Base-by-base conservation (phyloP, 2,329 filamentous ascomycete species). In the Dothidotthia symphoricarpi region DNA sequence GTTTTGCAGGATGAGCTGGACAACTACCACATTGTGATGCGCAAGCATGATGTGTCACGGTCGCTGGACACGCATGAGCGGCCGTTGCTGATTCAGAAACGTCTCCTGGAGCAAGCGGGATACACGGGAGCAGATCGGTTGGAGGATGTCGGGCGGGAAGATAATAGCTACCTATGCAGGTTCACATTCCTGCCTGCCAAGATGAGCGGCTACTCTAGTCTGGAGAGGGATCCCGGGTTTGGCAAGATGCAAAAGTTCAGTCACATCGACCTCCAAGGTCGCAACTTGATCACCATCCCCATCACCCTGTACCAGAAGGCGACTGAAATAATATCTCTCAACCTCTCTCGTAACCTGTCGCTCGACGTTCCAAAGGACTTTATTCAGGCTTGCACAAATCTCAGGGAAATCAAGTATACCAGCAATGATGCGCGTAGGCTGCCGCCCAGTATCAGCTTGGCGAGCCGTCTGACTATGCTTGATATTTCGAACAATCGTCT, bases 311-410 rank as follows among this genome's bases (percentile, higher is more conserved):
- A 97, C 68, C 87, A 88, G 44, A 94, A 89, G 64, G 87, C 91
- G 0, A 76, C 81, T 9, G 93, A 98, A 60, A 97, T 98, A 53
- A 91, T 95, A 38, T 94, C 89, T 0, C 77, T 98, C 26, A 97
- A 98, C 59, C 74, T 98, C 8, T 97, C 93, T 1, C 81, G 88
- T 25, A 98, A 98, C 55, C 72, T 97, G 29, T 93, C 89, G 0
- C 75, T 98, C 17, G 88, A 96, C 55, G 83, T 98, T 11, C 93
- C 93, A 0, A 88, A 89, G 59, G 93, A 98, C 66, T 98, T 98
- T 62, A 90, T 98, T 38, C 88, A 95, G 63, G 86, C 88, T 17
- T 98, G 93, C 69, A 82, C 85, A 53, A 89, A 91, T 58, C 73
- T 98, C 14, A 82, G 91, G 34, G 93, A 98, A 64, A 93, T 98